Conservation (phyloP, 257 asterid species). For the Marsdenia floribunda region DNA sequence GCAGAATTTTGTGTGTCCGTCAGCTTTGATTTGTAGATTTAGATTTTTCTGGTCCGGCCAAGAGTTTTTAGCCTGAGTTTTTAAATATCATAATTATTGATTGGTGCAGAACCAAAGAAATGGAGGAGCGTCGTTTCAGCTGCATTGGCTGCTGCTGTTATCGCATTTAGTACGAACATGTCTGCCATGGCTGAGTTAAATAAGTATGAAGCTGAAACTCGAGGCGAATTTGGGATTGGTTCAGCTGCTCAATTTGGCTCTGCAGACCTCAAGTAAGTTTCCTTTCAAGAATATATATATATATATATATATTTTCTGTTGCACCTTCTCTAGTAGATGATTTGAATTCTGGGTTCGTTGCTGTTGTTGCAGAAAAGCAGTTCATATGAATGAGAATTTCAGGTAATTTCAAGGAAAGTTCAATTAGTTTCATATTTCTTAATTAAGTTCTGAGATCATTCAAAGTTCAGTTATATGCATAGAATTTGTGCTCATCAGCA, state of each 20-base stretch:
- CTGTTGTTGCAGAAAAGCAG: constrained; percentile 65
- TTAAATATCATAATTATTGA: constrained; percentile 8
- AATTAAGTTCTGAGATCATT: not conserved
- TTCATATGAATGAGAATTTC: constrained; percentile 85
- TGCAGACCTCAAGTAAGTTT: constrained; percentile 74
- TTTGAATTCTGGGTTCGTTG: constrained; percentile 8
- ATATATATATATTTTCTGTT: too few species aligned
- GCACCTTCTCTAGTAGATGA: not conserved
- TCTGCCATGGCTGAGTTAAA: constrained; percentile 82
- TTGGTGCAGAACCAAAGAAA: constrained; percentile 44
- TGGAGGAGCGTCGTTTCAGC: constrained; percentile 63
- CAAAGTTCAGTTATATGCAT: not conserved
- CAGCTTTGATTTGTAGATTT: not conserved
- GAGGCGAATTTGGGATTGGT: constrained; percentile 96
- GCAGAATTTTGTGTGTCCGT: not conserved
- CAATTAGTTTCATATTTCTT: not conserved
- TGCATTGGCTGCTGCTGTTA: constrained; percentile 76
- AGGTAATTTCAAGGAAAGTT: constrained; percentile 38
- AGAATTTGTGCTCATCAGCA: not conserved
- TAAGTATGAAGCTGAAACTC: constrained; percentile 85
- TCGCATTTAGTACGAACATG: constrained; percentile 46
- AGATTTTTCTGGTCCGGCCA: constrained; percentile 5
- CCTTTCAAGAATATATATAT: not conserved
- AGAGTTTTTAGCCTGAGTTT: constrained; percentile 8
- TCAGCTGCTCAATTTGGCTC: constrained; percentile 98